Conservation (phyloP, 1,139 yeast genomes). For the Magnusiomyces ingens region DNA sequence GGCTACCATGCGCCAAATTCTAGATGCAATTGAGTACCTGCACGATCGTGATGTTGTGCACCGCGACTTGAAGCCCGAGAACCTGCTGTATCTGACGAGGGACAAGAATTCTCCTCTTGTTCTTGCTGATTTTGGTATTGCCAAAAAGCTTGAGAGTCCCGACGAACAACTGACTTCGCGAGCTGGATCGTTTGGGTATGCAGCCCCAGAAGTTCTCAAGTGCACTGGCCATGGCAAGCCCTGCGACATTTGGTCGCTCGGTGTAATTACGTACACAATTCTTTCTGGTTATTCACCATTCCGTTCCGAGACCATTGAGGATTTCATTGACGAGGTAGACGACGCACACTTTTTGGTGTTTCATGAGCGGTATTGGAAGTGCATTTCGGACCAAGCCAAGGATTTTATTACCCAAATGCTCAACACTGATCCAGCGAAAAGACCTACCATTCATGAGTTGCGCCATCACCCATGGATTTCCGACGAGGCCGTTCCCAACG, state of each 20-base stretch:
- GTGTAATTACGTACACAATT: constrained; percentile 84
- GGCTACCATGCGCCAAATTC: constrained; percentile 56
- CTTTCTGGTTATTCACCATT: constrained; percentile 93
- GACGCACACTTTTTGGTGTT: constrained; percentile 60
- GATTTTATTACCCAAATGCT: constrained; percentile 62
- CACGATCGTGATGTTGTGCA: constrained; percentile 76
- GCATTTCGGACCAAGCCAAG: constrained; percentile 69
- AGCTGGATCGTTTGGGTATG: constrained; percentile 91
- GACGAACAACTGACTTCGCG: constrained; percentile 65
- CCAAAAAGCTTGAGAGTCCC: constrained; percentile 55
- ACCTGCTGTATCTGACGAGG: constrained; percentile 57
- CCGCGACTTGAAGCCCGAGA: constrained; percentile 88
- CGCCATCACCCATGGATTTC: constrained; percentile 68
- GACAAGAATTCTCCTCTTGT: constrained; percentile 61
- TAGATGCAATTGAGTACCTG: constrained; percentile 67
- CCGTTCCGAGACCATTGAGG: constrained; percentile 73
- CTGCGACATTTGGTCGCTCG: constrained; percentile 89
- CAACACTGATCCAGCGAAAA: constrained; percentile 52
- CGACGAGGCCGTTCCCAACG: constrained; percentile 35
- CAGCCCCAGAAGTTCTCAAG: constrained; percentile 83
- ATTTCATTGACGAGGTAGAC: constrained; percentile 74
- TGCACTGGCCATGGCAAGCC: constrained; percentile 84
- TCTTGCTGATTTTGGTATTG: constrained; percentile 89
- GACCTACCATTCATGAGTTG: constrained; percentile 64
- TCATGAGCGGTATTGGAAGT: constrained; percentile 82